phyloP scores from a whole-genome alignment of 2,329 filamentous ascomycete species.

The Diplodia intermedia region DNA sequence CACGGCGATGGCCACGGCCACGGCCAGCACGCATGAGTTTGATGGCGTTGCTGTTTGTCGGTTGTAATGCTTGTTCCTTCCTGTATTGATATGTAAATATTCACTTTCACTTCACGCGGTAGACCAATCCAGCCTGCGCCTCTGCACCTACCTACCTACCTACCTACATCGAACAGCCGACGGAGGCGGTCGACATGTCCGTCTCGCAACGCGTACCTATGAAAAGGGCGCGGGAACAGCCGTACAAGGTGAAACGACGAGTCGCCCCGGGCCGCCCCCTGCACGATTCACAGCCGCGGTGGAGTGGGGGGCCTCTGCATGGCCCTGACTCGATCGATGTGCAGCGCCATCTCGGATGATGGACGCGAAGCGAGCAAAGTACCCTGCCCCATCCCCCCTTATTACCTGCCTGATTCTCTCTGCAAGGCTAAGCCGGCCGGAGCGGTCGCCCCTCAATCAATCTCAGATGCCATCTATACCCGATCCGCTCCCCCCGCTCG shows the following conservation, averaged over 20 bases:
- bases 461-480: neutral
- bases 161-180: slow-evolving; percentile 8
- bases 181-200: neutral
- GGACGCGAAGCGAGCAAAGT: neutral
- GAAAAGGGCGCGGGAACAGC: neutral
- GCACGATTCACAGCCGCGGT: neutral
- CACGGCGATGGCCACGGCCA: neutral
- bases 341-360: neutral
- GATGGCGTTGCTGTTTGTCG: neutral
- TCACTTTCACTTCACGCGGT: neutral
- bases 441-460: slow-evolving; percentile 4
- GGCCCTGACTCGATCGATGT: slow-evolving; percentile 26
- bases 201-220: too few relatives aligned
- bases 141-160: too few relatives aligned
- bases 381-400: neutral
- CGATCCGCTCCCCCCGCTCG: slow-evolving; percentile 5
- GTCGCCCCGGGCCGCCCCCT: neutral
- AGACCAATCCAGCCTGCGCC: neutral
- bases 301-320: slow-evolving; percentile 3
- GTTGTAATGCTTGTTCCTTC: neutral
- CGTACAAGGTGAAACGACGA: neutral
- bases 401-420: neutral
- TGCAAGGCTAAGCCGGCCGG: slow-evolving; percentile 10
- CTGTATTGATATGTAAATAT: neutral
- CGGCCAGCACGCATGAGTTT: neutral